phyloP scores from a whole-genome alignment of 805 yeast genomes.

The Zygosaccharomyces gambellarensis region DNA sequence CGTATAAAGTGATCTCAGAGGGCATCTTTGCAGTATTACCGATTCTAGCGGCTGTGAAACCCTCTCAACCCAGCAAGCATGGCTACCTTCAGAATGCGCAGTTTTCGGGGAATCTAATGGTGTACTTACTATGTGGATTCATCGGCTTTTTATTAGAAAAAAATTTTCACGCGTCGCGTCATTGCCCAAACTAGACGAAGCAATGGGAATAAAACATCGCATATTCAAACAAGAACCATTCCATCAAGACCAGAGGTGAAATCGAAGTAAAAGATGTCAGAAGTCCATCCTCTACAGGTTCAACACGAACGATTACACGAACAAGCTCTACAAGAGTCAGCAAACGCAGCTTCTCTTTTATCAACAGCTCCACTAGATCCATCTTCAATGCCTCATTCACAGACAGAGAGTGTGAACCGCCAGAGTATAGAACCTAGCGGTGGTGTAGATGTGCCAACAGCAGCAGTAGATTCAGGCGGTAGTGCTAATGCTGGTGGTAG shows the following conservation, averaged over 20 bases:
- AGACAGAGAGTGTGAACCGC: constrained; percentile 4
- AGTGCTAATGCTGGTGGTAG: background rate
- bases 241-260: constrained; percentile 1
- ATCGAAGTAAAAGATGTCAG: constrained; percentile 4
- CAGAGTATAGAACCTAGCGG: constrained; percentile 1
- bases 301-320: constrained; percentile 6
- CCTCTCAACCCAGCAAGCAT: background rate
- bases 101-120: background rate
- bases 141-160: background rate
- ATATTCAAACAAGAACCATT: background rate
- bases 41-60: background rate
- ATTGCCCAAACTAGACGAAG: constrained; percentile 13
- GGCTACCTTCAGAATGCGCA: background rate
- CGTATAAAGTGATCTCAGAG: background rate
- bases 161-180: constrained; percentile 14
- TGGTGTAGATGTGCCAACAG: background rate
- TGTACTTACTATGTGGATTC: background rate
- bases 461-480: background rate
- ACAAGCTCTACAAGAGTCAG: constrained; percentile 5
- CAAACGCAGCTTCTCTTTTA: constrained; percentile 16
- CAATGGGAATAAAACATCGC: constrained; percentile 11
- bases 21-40: background rate
- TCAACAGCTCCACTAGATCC: constrained; percentile 26
- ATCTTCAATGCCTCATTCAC: constrained; percentile 16
- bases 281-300: constrained; percentile 5